A percentile compares a stretch with the other conserved stretches of the same genome.
phyloP scores from a whole-genome alignment of 1,284 basidiomycete species.

The Puccinia polysora region DNA sequence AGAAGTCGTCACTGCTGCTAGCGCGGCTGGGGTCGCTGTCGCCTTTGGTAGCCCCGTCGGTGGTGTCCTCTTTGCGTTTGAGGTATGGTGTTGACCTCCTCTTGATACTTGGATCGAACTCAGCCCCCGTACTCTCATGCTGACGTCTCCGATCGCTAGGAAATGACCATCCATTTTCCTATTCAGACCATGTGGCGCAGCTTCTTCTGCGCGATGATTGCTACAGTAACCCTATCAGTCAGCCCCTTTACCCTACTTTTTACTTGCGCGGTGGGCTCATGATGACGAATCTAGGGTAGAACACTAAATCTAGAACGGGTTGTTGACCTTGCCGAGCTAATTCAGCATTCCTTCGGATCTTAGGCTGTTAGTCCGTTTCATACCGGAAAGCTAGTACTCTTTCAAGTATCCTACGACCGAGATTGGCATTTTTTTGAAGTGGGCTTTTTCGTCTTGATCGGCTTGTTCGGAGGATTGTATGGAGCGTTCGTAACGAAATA shows the following conservation, averaged over 20 bases:
- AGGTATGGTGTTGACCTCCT: slow-evolving; percentile 53
- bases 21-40: slow-evolving; percentile 93
- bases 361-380: slow-evolving; percentile 97
- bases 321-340: no score
- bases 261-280: background rate
- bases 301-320: no score
- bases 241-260: slow-evolving; percentile 52
- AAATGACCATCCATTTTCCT: slow-evolving; percentile 96
- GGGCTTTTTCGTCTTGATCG: slow-evolving; percentile 77
- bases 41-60: slow-evolving; percentile 97
- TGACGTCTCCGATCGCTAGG: no score
- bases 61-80: slow-evolving; percentile 80
- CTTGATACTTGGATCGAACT: background rate
- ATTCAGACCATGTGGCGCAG: slow-evolving; percentile 98
- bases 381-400: slow-evolving; percentile 94
- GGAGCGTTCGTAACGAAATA: slow-evolving; percentile 96
- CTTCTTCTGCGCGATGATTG: slow-evolving; percentile 93
- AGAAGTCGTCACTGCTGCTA: slow-evolving; percentile 89
- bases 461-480: slow-evolving; percentile 93
- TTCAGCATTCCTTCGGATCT: background rate
- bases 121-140: no score
- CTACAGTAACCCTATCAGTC: slow-evolving; percentile 89
- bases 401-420: slow-evolving; percentile 94
- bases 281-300: no score
- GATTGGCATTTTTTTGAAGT: slow-evolving; percentile 99